These are phyloP conservation scores for Boechera retrofracta DNA, from an alignment of 345 rosid species.

Conservation along the genomic window DNA sequence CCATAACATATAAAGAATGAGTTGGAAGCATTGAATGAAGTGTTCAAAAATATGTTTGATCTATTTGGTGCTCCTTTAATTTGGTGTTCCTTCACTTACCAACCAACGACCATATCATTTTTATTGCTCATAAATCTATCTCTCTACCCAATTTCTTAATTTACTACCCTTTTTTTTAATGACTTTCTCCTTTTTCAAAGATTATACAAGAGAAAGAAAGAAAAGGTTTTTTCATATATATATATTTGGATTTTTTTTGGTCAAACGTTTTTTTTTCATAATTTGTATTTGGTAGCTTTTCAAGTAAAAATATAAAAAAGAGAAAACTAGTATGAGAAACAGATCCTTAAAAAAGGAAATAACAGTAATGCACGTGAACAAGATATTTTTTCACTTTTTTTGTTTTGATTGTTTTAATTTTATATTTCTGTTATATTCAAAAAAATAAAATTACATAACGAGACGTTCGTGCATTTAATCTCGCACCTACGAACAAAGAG, in stretches of 20 bases:
- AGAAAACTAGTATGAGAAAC: conserved; percentile 8
- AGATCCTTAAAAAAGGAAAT: conserved; percentile 27
- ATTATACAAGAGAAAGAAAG: not conserved
- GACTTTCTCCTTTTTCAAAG: conserved; percentile 7
- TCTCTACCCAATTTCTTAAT: not conserved
- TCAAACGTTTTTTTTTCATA: not conserved
- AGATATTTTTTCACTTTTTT: conserved; percentile 1
- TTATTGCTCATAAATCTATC: conserved; percentile 20
- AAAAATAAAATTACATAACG: not conserved
- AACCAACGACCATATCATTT: conserved; percentile 33
- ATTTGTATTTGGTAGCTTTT: not conserved
- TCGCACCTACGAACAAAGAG: conserved; percentile 20
- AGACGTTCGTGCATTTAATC: conserved; percentile 36
- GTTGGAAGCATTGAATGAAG: conserved; percentile 36
- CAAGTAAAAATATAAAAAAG: not conserved
- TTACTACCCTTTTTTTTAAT: not conserved
- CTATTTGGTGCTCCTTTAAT: conserved; percentile 35
- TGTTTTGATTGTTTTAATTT: conserved; percentile 21
- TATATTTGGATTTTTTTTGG: too few relatives aligned
- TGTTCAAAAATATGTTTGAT: conserved; percentile 33
- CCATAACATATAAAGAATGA: not conserved
- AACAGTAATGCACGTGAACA: conserved; percentile 21
- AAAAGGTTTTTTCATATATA: not conserved
- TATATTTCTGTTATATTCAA: not conserved
- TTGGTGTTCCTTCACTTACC: conserved; percentile 33